Base-by-base conservation (phyloP, 495 filamentous ascomycete species). In the Astrothelium subdiscretum region DNA sequence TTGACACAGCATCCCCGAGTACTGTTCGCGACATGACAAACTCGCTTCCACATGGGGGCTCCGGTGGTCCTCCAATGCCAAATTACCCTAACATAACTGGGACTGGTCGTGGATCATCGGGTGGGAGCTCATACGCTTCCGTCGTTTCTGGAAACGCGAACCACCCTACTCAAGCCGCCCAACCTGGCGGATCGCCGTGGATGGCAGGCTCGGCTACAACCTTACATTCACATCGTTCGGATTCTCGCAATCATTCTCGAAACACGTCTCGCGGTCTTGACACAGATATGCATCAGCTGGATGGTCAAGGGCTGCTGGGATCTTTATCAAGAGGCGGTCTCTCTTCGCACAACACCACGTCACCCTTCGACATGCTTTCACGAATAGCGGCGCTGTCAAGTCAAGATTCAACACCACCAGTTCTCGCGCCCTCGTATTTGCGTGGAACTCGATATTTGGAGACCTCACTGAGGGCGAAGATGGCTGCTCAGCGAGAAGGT, bases 391-490 rank as follows among this genome's bases (percentile, higher is more conserved):
- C 59, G 64, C 44, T 60, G 66, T 32, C 44, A 65, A 72, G 76
- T 18, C 68, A 72, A 32, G 59, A 66, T 62, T 59, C 68, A 59
- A 29, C 69, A 40, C 64, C 71, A 12, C 64, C 71, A 12, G 90
- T 89, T 78, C 86, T 96, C 68, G 82, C 82, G 29, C 91, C 91
- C 5, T 89, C 89, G 22, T 96, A 96, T 76, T 81, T 97, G 32
- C 78, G 79, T 63, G 81, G 83, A 24, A 91, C 89, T n/a, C 81
- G 81, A 63, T 89, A 92, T 73, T 81, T 92, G 35, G 84, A 89
- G 67, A 83, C 86, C 32, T 81, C 80, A 65, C 80, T 91, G 68
- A 81, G 80, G 69, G 80, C 83, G 12, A 88, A 81, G 68, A 57
- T 84, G n/a, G 75, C 74, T 35, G 77, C 79, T 27, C 76, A 82